Percentiles rank a stretch among this genome's conserved stretches.
Evolutionary conservation across 2,329 filamentous ascomycete genomes (phyloP).

Genomic region (Emmonsiellopsis sp.): DNA sequence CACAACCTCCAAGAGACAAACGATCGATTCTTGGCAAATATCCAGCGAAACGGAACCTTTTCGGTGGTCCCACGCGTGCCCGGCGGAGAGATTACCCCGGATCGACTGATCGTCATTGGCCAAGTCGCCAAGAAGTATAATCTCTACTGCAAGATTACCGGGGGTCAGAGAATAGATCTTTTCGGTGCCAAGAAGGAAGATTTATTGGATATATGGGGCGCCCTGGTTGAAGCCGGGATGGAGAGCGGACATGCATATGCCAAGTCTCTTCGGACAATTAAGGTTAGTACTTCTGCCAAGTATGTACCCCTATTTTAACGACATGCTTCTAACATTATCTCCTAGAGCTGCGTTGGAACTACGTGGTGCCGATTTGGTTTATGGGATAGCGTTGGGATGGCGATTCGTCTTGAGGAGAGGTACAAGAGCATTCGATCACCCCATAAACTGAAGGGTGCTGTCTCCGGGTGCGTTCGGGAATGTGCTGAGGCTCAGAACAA

Average conservation of each 20-base stretch:
- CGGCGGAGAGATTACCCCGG: constrained; percentile 78
- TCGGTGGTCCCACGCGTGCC: constrained; percentile 77
- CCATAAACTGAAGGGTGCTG: constrained; percentile 86
- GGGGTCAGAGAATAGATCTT: constrained; percentile 85
- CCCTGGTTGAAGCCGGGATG: constrained; percentile 74
- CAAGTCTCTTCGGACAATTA: constrained; percentile 80
- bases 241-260: constrained; percentile 88
- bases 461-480: constrained; percentile 84
- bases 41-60: constrained; percentile 85
- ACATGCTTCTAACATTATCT: neutral
- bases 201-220: constrained; percentile 70
- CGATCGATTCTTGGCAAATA: constrained; percentile 78
- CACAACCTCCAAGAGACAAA: constrained; percentile 85
- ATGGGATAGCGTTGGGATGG: constrained; percentile 85
- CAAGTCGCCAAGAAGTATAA: constrained; percentile 75
- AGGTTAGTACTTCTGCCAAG: constrained; percentile 32
- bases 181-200: constrained; percentile 87
- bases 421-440: constrained; percentile 87
- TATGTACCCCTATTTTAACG: neutral
- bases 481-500: constrained; percentile 90
- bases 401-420: constrained; percentile 74
- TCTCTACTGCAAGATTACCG: constrained; percentile 86
- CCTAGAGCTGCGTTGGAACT: constrained; percentile 69
- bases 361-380: constrained; percentile 88
- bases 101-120: constrained; percentile 75